Evolutionary conservation across 2,329 filamentous ascomycete genomes (phyloP).

Genomic region (Aureobasidium sp.): DNA sequence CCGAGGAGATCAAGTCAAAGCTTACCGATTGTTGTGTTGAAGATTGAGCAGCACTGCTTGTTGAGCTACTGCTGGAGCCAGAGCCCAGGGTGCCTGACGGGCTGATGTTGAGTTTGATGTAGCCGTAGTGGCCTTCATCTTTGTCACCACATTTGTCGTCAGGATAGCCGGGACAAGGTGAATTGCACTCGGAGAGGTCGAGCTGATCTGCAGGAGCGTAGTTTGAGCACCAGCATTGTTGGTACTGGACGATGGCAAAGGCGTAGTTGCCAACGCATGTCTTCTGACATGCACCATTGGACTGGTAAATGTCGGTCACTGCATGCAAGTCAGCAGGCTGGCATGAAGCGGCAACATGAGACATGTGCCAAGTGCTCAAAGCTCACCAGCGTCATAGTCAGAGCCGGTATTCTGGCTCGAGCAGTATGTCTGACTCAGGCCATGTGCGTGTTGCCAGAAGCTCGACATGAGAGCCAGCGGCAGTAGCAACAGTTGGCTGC

Average conservation of each 20-base stretch:
- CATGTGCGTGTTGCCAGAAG: slow-evolving; percentile 18
- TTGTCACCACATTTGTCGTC: slow-evolving; percentile 58
- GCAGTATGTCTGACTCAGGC: slow-evolving; percentile 35
- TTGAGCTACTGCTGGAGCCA: slow-evolving; percentile 29
- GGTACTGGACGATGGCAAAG: slow-evolving; percentile 60
- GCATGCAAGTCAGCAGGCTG: slow-evolving; percentile 20
- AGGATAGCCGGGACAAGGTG: slow-evolving; percentile 62
- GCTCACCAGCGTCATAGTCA: slow-evolving; percentile 30
- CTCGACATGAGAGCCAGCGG: slow-evolving; percentile 13
- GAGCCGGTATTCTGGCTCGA: slow-evolving; percentile 39
- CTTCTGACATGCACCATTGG: slow-evolving; percentile 60
- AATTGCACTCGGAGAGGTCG: slow-evolving; percentile 46
- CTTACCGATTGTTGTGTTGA: slow-evolving; percentile 7
- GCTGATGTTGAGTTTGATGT: slow-evolving; percentile 49
- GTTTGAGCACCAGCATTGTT: slow-evolving; percentile 69
- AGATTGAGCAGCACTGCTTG: slow-evolving; percentile 15
- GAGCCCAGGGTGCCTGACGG: slow-evolving; percentile 51
- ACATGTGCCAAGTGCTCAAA: not conserved
- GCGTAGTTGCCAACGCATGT: slow-evolving; percentile 54
- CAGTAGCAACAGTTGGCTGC: slow-evolving; percentile 14
- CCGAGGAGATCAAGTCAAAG: not conserved
- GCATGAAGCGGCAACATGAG: not conserved
- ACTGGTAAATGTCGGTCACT: slow-evolving; percentile 46
- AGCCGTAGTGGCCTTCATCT: slow-evolving; percentile 52
- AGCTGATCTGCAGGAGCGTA: slow-evolving; percentile 48